Percentiles rank a stretch among this genome's conserved stretches.
phyloP scores from a whole-genome alignment of 768 basidiomycete genomes.

The Lactifluus echinatus region DNA sequence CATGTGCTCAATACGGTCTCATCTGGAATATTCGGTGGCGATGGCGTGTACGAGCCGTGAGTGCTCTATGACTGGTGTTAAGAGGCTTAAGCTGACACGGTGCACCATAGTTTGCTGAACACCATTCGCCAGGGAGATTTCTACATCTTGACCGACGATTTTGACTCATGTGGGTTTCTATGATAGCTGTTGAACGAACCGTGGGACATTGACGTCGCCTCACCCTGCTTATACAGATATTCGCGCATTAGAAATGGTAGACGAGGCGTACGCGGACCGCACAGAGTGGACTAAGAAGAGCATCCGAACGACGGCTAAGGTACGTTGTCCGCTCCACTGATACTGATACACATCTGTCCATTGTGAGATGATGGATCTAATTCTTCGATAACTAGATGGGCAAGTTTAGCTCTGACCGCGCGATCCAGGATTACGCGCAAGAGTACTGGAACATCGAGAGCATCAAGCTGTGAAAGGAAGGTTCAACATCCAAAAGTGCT shows the following conservation, averaged over 20 bases:
- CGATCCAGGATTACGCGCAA: conserved; percentile 89
- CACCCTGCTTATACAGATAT: conserved; percentile 63
- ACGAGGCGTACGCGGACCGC: conserved; percentile 77
- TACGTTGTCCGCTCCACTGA: conserved; percentile 23
- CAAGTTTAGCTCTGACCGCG: conserved; percentile 92
- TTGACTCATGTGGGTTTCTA: conserved; percentile 67
- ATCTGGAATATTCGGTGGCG: conserved; percentile 73
- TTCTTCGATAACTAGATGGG: conserved; percentile 56
- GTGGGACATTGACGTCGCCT: background rate
- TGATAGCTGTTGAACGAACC: background rate
- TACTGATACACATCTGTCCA: background rate
- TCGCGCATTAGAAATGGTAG: conserved; percentile 76
- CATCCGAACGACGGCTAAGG: conserved; percentile 74
- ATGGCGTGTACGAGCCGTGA: conserved; percentile 76
- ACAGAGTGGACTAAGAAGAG: conserved; percentile 90
- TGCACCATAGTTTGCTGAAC: conserved; percentile 50
- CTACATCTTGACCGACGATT: conserved; percentile 86
- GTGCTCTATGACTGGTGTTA: conserved; percentile 26
- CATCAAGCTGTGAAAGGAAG: conserved; percentile 17
- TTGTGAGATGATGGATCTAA: background rate
- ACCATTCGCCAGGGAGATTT: conserved; percentile 70
- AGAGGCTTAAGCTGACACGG: conserved; percentile 4
- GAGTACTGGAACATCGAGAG: conserved; percentile 75
- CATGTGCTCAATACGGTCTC: conserved; percentile 71
- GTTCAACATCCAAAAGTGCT: background rate